Evolutionary conservation across 495 filamentous ascomycete species (phyloP).

Genomic region (Alectoria sarmentosa): DNA sequence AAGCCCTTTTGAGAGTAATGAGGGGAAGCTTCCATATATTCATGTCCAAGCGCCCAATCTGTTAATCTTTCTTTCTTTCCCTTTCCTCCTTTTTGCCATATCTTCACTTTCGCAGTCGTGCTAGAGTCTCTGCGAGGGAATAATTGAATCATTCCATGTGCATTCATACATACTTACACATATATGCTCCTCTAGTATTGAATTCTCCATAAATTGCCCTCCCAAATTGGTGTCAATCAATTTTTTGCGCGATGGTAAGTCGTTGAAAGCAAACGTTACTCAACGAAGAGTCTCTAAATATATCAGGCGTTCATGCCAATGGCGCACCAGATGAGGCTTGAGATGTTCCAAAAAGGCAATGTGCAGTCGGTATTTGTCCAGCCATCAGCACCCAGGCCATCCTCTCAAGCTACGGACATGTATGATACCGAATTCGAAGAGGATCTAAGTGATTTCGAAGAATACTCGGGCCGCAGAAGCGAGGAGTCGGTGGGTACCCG

Average conservation of each 20-base stretch:
- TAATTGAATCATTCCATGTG: neutral
- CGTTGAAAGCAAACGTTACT: neutral
- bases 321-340: conserved; percentile 32
- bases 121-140: conserved; percentile 22
- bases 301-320: conserved; percentile 28
- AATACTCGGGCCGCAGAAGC: conserved; percentile 57
- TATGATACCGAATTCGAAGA: conserved; percentile 69
- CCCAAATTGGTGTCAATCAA: neutral
- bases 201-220: neutral
- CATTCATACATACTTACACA: neutral
- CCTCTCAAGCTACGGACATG: conserved; percentile 63
- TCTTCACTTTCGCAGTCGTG: conserved; percentile 8
- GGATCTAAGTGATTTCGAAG: conserved; percentile 55
- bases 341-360: conserved; percentile 39
- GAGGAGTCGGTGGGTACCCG: conserved; percentile 53
- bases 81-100: conserved; percentile 23
- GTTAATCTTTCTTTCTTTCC: conserved; percentile 18
- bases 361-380: conserved; percentile 29
- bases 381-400: conserved; percentile 21
- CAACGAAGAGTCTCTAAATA: neutral
- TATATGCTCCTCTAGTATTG: neutral
- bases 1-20: conserved; percentile 4
- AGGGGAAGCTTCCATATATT: conserved; percentile 22
- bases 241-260: conserved; percentile 20
- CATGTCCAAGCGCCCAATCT: conserved; percentile 30